Percentiles rank a stretch among this genome's conserved stretches.
These are phyloP conservation scores for Paulownia fortunei DNA, from an alignment of 257 asterid genomes.

Conservation along the genomic window DNA sequence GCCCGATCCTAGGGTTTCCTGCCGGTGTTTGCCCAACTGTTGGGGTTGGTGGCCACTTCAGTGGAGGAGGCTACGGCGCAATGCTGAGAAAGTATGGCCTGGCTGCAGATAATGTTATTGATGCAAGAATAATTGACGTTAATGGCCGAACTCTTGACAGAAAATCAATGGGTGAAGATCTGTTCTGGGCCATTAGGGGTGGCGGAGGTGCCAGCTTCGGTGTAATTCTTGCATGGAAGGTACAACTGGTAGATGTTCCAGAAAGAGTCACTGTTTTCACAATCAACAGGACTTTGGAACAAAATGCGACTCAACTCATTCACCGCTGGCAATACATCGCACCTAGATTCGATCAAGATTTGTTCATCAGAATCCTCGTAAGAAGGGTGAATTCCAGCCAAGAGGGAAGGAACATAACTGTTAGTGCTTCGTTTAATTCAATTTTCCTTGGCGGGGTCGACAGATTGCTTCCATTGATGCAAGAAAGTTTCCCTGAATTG, in stretches of 20 bases:
- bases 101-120: slow-evolving; percentile 42
- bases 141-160: slow-evolving; percentile 41
- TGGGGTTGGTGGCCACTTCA: slow-evolving; percentile 45
- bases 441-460: slow-evolving; percentile 43
- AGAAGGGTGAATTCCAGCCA: slow-evolving; percentile 18
- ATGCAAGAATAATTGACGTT: slow-evolving; percentile 42
- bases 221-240: slow-evolving; percentile 41
- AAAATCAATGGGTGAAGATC: slow-evolving; percentile 45
- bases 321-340: slow-evolving; percentile 42
- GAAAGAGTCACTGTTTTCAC: slow-evolving; percentile 44
- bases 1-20: slow-evolving; percentile 40
- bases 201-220: slow-evolving; percentile 52
- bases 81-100: slow-evolving; percentile 45
- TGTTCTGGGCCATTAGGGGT: slow-evolving; percentile 48
- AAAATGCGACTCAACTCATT: slow-evolving; percentile 31
- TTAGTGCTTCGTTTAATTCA: not conserved
- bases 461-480: slow-evolving; percentile 23
- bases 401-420: slow-evolving; percentile 20
- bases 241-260: slow-evolving; percentile 46
- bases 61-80: slow-evolving; percentile 53
- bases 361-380: slow-evolving; percentile 23
- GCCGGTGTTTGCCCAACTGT: slow-evolving; percentile 48
- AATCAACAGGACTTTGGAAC: slow-evolving; percentile 22
- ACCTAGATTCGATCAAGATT: slow-evolving; percentile 22
- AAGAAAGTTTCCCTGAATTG: slow-evolving; percentile 40